A percentile compares a stretch with the other conserved stretches of the same genome.
These are phyloP conservation scores for Trichophyton verrucosum DNA, from an alignment of 2,329 filamentous ascomycete species.

Conservation along the genomic window DNA sequence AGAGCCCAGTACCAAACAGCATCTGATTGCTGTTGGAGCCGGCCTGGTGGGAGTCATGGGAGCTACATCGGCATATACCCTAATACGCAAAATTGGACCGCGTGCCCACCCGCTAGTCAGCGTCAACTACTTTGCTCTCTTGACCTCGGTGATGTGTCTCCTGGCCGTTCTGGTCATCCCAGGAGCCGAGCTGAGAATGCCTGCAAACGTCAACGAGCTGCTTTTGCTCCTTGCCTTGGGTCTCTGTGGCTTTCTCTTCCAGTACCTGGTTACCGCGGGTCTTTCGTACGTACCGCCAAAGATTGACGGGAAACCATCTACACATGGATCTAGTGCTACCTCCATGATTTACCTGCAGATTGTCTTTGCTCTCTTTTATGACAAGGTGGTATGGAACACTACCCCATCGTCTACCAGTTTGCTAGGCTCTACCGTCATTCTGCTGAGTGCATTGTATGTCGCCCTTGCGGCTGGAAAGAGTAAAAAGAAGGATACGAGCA, in stretches of 20 bases:
- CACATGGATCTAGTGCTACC: slow-evolving; percentile 40
- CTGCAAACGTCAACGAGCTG: slow-evolving; percentile 48
- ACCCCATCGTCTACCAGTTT: slow-evolving; percentile 47
- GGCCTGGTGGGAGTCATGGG: slow-evolving; percentile 69
- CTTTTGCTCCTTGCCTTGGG: slow-evolving; percentile 55
- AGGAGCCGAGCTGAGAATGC: slow-evolving; percentile 45
- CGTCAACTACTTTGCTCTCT: slow-evolving; percentile 69
- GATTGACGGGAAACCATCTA: slow-evolving; percentile 5
- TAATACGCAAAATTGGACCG: slow-evolving; percentile 66
- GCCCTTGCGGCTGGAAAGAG: slow-evolving; percentile 38
- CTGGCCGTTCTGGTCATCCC: slow-evolving; percentile 47
- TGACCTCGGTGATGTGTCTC: slow-evolving; percentile 56
- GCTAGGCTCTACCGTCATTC: slow-evolving; percentile 49
- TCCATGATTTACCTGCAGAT: slow-evolving; percentile 60
- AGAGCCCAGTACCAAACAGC: slow-evolving; percentile 45
- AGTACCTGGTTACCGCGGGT: slow-evolving; percentile 71
- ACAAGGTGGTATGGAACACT: slow-evolving; percentile 51
- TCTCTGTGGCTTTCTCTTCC: slow-evolving; percentile 65
- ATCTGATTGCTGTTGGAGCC: slow-evolving; percentile 56
- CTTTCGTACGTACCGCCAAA: slow-evolving; percentile 54
- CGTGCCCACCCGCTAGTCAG: slow-evolving; percentile 70
- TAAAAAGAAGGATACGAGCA: slow-evolving; percentile 3
- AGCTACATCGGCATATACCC: slow-evolving; percentile 60
- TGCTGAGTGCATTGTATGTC: slow-evolving; percentile 54
- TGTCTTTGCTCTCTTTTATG: slow-evolving; percentile 54